These are phyloP conservation scores for Podila clonocystis DNA, from an alignment of 192 early-diverging fungal genomes.

Conservation along the genomic window DNA sequence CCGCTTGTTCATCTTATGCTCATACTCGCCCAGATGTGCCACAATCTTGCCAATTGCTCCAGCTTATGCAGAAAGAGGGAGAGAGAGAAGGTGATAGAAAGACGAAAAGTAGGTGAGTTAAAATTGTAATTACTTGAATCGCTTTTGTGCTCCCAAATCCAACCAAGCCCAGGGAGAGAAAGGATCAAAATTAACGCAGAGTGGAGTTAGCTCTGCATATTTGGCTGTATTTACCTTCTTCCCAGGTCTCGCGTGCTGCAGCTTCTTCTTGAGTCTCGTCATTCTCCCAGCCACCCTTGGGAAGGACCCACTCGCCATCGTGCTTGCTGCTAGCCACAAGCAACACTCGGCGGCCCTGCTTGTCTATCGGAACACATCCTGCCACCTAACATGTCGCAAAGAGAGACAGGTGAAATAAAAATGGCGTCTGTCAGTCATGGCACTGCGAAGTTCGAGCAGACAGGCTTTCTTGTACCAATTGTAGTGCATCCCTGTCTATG, in stretches of 20 bases:
- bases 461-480: too few relatives aligned
- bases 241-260: conserved; percentile 69
- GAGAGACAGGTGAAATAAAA: background rate
- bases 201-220: background rate
- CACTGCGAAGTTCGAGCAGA: background rate
- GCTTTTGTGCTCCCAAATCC: background rate
- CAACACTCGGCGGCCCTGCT: conserved; percentile 52
- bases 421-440: too few relatives aligned
- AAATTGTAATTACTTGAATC: background rate
- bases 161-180: background rate
- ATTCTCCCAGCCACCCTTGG: conserved; percentile 74
- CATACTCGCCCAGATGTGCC: conserved; percentile 58
- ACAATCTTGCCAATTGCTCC: conserved; percentile 65
- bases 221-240: conserved; percentile 57
- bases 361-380: conserved; percentile 67
- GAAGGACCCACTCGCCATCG: conserved; percentile 61
- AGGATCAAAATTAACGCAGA: background rate
- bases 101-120: background rate
- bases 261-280: conserved; percentile 66
- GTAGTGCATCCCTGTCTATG: too few relatives aligned
- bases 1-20: conserved; percentile 52
- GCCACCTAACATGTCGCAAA: conserved; percentile 48
- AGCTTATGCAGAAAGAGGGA: conserved; percentile 28
- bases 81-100: background rate
- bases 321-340: conserved; percentile 60